These are phyloP conservation scores for Syzygium aqueum DNA, from an alignment of 345 rosid genomes.

Conservation along the genomic window DNA sequence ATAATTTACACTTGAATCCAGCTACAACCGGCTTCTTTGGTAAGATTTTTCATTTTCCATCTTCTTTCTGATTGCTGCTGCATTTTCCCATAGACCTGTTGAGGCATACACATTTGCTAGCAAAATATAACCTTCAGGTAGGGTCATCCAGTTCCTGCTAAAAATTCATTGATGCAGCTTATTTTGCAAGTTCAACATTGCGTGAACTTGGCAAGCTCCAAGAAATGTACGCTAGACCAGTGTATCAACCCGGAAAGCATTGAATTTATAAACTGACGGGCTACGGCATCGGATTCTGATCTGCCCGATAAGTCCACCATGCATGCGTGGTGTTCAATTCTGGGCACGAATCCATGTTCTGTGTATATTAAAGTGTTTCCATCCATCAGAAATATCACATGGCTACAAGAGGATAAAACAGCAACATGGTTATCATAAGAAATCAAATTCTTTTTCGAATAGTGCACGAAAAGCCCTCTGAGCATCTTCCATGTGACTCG, in stretches of 20 bases:
- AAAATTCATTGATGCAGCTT: slow-evolving; percentile 46
- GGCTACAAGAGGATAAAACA: slow-evolving; percentile 62
- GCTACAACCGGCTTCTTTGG: not conserved
- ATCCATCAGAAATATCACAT: slow-evolving; percentile 29
- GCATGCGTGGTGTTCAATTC: slow-evolving; percentile 71
- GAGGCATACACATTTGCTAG: slow-evolving; percentile 61
- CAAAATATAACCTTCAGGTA: no score
- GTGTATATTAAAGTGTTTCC: slow-evolving; percentile 34
- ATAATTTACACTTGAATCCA: not conserved
- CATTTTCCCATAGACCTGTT: slow-evolving; percentile 44
- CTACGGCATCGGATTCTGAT: slow-evolving; percentile 40
- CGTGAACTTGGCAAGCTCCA: slow-evolving; percentile 58
- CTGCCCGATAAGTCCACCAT: slow-evolving; percentile 54
- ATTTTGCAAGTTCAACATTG: slow-evolving; percentile 36
- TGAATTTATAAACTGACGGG: slow-evolving; percentile 36
- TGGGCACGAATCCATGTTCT: slow-evolving; percentile 49
- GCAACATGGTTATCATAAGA: slow-evolving; percentile 47
- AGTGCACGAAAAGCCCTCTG: slow-evolving; percentile 6
- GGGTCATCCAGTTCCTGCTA: slow-evolving; percentile 12
- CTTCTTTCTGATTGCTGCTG: slow-evolving; percentile 11
- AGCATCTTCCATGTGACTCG: not conserved
- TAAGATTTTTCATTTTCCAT: not conserved
- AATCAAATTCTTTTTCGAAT: slow-evolving; percentile 49
- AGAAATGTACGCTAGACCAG: slow-evolving; percentile 60
- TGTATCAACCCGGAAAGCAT: slow-evolving; percentile 40